Evolutionary conservation across 2,329 filamentous ascomycete genomes (phyloP), one percentile per base, ranked within the genome.

Genomic region (Myriosclerotinia duriaeana): DNA sequence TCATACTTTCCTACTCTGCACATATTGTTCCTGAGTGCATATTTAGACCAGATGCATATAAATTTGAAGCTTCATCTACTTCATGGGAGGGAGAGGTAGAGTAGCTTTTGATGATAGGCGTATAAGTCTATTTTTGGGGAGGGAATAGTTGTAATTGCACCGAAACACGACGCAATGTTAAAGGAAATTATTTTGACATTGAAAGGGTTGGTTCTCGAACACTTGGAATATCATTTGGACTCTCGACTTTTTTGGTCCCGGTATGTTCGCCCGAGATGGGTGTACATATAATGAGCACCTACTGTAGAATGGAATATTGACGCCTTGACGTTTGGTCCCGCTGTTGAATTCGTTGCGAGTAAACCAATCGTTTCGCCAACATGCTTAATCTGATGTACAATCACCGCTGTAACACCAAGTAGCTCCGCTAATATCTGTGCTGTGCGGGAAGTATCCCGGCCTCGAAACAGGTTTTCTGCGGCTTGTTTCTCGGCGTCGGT

Each of bases 341-440:
- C 70, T 72, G n/a, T 78, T 70, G 69, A 81, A 83, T 1, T 75
- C 77, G 59, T 82, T 79, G 76, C 83, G 85, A 0, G 82, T 84
- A 69, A 84, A 85, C 83, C 83, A 85, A 72, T 84, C 80, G 64
- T 84, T 83, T 3, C 80, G 76, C 65, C 77, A 80, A 71, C 83
- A 85, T 0, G 79, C 69, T 70, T 83, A 74, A 0, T 73, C 82
- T 20, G 74, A 64, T 0, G 73, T 68, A 69, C 83, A 85, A 69
- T 85, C 83, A 0, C 81, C 77, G 69, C 74, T 84, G 69, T 80
- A 84, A 1, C 72, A 79, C 71, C 83, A 85, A 6, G 72, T 69
- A 74, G 85, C 82, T 0, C 83, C 83, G 12, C 76, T 67, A 4
- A 85, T 82, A 63, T 83, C 81, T 0, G 79, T 83, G 74, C 83